Base-by-base conservation (phyloP, 345 rosid species). In the Syzygium grande region DNA sequence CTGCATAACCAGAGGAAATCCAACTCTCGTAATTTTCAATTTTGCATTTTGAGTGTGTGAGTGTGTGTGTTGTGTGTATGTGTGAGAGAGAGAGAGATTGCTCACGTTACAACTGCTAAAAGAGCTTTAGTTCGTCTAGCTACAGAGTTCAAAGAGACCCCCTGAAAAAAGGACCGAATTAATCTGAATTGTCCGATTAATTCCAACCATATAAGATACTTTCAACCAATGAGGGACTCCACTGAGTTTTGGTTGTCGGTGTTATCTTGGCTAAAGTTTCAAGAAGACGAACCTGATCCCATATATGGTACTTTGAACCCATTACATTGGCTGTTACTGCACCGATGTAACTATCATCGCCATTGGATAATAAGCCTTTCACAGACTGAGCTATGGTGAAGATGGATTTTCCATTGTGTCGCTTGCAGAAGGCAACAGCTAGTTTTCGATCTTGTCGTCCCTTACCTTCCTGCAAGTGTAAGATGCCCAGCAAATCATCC, bases 381-480 rank as follows among this genome's bases (percentile, higher is more conserved):
- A 92, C 80, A 30, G 94, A 92, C 90, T 95, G 99, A 84, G 98
- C 97, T 86, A 97, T 86, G 14, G 90, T 86, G 87, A 91, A 95
- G 87, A 92, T 89, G 80, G 99, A 95, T 90, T 90, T 96, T 80
- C 99, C 98, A 11, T 93, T 92, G 49, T 88, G 90, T 84, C 96
- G 87, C 89, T 91, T 95, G 77, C 95, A 95, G 90, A 93, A 90
- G 87, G 99, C 99, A 27, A 97, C 91, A 5, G 99, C 99, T 85
- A 97, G 94, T 89, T 96, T 96, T 85, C 99, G 91, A 89, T 95
- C 93, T 90, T 94, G 95, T 87, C 99, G 85, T 84, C 99, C 99
- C 46, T 92, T 92, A n/a, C 99, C 99, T 94, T 96, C 99, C 99
- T 97, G 92, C 84, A 88, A 89, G 41, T 77, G 30, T n/a, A 38